A percentile compares a stretch with the other conserved stretches of the same genome.
These are phyloP conservation scores for Arxiozyma slooffiae DNA, from an alignment of 1,139 yeast genomes.

Conservation along the genomic window DNA sequence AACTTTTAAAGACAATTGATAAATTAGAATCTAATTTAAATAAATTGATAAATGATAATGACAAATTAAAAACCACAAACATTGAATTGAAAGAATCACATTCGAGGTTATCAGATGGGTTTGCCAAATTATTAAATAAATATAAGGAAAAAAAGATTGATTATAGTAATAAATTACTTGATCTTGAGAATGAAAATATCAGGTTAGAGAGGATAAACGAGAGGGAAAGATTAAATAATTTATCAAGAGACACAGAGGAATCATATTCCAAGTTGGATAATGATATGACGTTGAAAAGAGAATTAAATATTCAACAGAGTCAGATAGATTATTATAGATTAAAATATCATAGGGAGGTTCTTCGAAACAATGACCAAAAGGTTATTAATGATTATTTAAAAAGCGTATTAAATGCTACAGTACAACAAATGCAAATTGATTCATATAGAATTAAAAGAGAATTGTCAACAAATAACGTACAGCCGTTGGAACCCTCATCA, in stretches of 20 bases:
- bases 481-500: neutral
- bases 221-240: slow-evolving; percentile 7
- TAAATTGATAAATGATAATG: neutral
- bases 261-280: neutral
- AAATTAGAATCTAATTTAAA: neutral
- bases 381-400: slow-evolving; percentile 28
- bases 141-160: slow-evolving; percentile 19
- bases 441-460: slow-evolving; percentile 23
- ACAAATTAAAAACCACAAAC: neutral
- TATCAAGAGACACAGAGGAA: neutral
- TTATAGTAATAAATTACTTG: slow-evolving; percentile 18
- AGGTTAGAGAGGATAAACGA: slow-evolving; percentile 14
- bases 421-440: slow-evolving; percentile 25
- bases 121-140: slow-evolving; percentile 2
- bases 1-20: slow-evolving; percentile 2
- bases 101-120: slow-evolving; percentile 2
- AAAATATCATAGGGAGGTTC: slow-evolving; percentile 26
- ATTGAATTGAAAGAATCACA: slow-evolving; percentile 2
- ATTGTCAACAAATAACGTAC: slow-evolving; percentile 3
- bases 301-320: slow-evolving; percentile 9
- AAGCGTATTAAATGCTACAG: slow-evolving; percentile 26
- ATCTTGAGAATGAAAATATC: slow-evolving; percentile 21
- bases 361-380: slow-evolving; percentile 25
- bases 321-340: slow-evolving; percentile 26
- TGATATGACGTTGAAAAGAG: neutral